Evolutionary conservation across 495 filamentous ascomycete genomes (phyloP), one percentile per base, ranked within the genome.

Genomic region (Tuber borchii): DNA sequence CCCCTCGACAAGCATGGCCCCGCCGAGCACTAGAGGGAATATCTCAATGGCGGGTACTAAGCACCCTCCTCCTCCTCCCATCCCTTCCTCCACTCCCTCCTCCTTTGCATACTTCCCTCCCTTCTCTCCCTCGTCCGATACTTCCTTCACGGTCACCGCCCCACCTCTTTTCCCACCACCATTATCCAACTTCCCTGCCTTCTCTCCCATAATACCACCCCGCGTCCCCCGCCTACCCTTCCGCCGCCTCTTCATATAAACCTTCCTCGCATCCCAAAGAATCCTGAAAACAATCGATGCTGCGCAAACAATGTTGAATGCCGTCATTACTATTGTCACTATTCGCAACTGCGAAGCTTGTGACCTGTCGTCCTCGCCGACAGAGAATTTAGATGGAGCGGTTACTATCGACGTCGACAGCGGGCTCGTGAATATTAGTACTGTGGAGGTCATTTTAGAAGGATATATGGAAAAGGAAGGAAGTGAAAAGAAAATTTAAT

Each of bases 301-400:
- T n/a, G 76, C 78, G 65, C 76, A 73, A 71, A 79, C 12, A 71
- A 79, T 79, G 34, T 79, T 79, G 45, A 79, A 26, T n/a, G 39
- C 46, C 31, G 78, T 79, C 39, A 79, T 65, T 40, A 79, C 70
- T 1, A 79, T 70, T 39, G 61, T 79, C 22, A 79, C 44, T 45
- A 79, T 44, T 61, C 72, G 78, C 39, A 61, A 34, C 43, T 73
- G 78, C 22, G 44, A 68, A 73, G 31, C 61, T n/a, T 65, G 56
- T 31, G 31, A 65, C 5, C 56, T 65, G 56, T 65, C 26, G 56
- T 65, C 31, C 56, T 65, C n/a, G 56, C 56, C 56, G 26, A 31
- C 26, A 6, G 9, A 31, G 56, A 31, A 31, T n/a, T 9, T 16
- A 65, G 56, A 8, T 26, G 56, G 26, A 6, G 56, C n/a, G 12